Conservation (phyloP, 2,329 filamentous ascomycete species). For the Hirsutella thompsonii region DNA sequence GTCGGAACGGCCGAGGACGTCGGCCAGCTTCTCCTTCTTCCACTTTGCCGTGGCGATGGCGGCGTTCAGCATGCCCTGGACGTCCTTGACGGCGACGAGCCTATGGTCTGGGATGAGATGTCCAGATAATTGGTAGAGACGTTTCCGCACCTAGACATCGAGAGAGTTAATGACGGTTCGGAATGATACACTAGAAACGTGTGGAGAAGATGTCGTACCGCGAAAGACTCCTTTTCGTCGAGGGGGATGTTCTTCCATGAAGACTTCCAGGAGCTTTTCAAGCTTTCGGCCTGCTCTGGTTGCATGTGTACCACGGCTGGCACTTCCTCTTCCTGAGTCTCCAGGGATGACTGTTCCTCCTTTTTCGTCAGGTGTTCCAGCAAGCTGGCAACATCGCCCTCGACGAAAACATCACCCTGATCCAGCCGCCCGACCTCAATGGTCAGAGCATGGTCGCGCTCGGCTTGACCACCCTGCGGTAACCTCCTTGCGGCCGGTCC, state of each 20-base stretch:
- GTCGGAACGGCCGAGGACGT: constrained; percentile 37
- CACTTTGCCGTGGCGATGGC: constrained; percentile 37
- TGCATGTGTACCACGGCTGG: constrained; percentile 11
- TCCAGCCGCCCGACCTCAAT: constrained; percentile 20
- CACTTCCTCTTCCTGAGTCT: constrained; percentile 2
- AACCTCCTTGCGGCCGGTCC: constrained; percentile 21
- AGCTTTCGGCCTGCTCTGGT: constrained; percentile 25
- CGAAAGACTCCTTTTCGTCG: constrained; percentile 54
- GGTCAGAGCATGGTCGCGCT: constrained; percentile 21
- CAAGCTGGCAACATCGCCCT: constrained; percentile 22
- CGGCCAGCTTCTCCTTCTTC: constrained; percentile 48
- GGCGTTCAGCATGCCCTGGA: constrained; percentile 34
- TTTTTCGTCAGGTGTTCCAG: constrained; percentile 19
- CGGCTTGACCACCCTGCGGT: constrained; percentile 17
- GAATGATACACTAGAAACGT: constrained; percentile 7
- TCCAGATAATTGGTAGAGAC: constrained; percentile 70
- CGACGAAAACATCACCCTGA: constrained; percentile 26
- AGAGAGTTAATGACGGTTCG: not conserved
- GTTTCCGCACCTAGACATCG: constrained; percentile 57
- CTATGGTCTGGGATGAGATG: constrained; percentile 59
- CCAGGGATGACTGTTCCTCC: constrained; percentile 1
- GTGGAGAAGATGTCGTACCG: constrained; percentile 36
- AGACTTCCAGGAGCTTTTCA: constrained; percentile 33
- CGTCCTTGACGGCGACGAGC: constrained; percentile 41
- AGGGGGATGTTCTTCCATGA: constrained; percentile 48